Conservation (phyloP, 2,329 filamentous ascomycete genomes). For the Davidsoniella australis region DNA sequence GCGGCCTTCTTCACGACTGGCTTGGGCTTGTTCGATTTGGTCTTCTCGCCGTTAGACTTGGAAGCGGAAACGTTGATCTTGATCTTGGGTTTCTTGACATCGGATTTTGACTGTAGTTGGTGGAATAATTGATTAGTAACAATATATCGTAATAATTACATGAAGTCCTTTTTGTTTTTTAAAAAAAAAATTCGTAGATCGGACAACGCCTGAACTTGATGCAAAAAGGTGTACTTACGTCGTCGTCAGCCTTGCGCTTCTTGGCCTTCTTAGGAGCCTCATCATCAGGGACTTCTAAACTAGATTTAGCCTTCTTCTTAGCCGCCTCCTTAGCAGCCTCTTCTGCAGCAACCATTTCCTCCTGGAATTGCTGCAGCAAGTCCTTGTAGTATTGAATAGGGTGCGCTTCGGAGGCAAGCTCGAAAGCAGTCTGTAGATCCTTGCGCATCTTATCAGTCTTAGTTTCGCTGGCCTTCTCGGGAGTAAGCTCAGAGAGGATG, state of each 20-base stretch:
- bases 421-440: constrained; percentile 59
- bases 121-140: neutral
- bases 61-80: constrained; percentile 46
- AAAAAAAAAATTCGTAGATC: neutral
- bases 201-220: neutral
- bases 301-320: constrained; percentile 21
- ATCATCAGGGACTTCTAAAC: constrained; percentile 34
- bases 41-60: constrained; percentile 30
- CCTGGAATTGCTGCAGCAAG: constrained; percentile 52
- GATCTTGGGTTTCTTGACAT: constrained; percentile 51
- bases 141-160: neutral
- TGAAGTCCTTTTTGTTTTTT: neutral
- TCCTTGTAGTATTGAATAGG: constrained; percentile 70
- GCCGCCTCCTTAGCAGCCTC: constrained; percentile 32
- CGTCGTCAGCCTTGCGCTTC: constrained; percentile 82
- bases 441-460: constrained; percentile 68
- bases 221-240: constrained; percentile 28
- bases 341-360: constrained; percentile 41
- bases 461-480: constrained; percentile 50
- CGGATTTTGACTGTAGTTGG: constrained; percentile 22
- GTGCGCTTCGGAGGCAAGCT: constrained; percentile 62
- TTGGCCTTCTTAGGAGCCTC: constrained; percentile 48
- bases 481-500: constrained; percentile 59
- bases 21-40: constrained; percentile 36
- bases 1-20: constrained; percentile 37